Evolutionary conservation across 306 rosid species (phyloP).

Genomic region (Ochetophila trinervis): DNA sequence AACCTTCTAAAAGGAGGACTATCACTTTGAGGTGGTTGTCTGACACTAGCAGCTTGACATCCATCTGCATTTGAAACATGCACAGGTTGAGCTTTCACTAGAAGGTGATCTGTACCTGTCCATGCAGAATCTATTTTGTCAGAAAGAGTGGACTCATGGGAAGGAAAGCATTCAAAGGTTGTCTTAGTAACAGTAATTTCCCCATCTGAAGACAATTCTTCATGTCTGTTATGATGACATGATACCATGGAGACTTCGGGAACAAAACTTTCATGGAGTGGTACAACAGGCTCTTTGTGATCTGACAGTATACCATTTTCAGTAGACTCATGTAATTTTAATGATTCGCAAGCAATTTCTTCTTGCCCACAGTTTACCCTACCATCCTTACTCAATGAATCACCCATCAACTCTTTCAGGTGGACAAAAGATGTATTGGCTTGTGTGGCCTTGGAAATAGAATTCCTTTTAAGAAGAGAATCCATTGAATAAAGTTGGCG

Average conservation of each 20-base stretch:
- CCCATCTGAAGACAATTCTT: conserved; percentile 46
- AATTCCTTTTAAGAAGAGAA: conserved; percentile 49
- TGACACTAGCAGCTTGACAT: conserved; percentile 30
- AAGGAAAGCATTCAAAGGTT: conserved; percentile 30
- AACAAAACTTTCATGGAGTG: conserved; percentile 25
- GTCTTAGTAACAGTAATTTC: conserved; percentile 29
- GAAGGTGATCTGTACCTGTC: conserved; percentile 74
- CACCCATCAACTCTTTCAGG: conserved; percentile 37
- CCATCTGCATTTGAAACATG: conserved; percentile 30
- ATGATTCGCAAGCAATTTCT: conserved; percentile 32
- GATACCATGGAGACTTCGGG: conserved; percentile 30
- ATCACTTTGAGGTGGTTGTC: conserved; percentile 32
- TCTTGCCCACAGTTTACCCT: conserved; percentile 29
- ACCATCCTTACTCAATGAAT: conserved; percentile 41
- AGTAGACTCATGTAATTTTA: conserved; percentile 37
- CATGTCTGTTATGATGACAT: conserved; percentile 30
- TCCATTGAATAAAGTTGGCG: conserved; percentile 62
- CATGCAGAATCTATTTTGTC: conserved; percentile 94
- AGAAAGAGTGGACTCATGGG: conserved; percentile 68
- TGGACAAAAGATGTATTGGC: conserved; percentile 33
- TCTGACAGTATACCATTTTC: conserved; percentile 32
- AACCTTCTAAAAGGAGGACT: conserved; percentile 51
- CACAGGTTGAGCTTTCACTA: conserved; percentile 30
- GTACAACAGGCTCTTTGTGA: conserved; percentile 25
- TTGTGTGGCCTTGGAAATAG: conserved; percentile 36